phyloP scores from a whole-genome alignment of 345 rosid genomes.

The Lepidium africanum region DNA sequence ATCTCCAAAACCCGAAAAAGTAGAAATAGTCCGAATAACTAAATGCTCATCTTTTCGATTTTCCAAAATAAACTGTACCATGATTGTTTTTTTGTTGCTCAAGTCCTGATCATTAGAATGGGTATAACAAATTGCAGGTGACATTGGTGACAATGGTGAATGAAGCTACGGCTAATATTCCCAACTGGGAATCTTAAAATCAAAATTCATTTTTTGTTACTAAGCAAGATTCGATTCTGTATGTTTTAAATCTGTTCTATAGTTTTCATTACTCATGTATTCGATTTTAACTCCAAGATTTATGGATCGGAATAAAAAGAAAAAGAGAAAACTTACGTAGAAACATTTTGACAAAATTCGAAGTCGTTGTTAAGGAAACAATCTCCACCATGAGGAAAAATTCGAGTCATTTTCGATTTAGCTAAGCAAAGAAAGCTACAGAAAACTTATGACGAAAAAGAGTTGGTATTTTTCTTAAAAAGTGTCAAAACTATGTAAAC shows the following conservation, averaged over 20 bases:
- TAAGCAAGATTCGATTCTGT: not conserved
- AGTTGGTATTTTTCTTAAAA: no score
- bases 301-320: not conserved
- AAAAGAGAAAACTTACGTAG: not conserved
- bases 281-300: not conserved
- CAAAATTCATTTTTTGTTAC: not conserved
- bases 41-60: no score
- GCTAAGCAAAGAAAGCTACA: no score
- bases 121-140: conserved; percentile 44
- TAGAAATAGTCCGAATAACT: no score
- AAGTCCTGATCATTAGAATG: not conserved
- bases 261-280: not conserved
- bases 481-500: no score
- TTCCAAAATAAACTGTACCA: no score
- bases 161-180: conserved; percentile 86
- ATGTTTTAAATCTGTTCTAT: not conserved
- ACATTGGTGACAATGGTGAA: conserved; percentile 89
- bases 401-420: no score
- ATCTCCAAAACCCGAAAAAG: no score
- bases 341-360: no score
- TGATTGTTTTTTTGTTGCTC: not conserved
- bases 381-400: no score
- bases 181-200: conserved; percentile 53
- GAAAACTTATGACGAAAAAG: no score
- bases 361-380: no score